Evolutionary conservation across 73 alveolate genomes (phyloP).

Genomic region (Paramecium primaurelia): DNA sequence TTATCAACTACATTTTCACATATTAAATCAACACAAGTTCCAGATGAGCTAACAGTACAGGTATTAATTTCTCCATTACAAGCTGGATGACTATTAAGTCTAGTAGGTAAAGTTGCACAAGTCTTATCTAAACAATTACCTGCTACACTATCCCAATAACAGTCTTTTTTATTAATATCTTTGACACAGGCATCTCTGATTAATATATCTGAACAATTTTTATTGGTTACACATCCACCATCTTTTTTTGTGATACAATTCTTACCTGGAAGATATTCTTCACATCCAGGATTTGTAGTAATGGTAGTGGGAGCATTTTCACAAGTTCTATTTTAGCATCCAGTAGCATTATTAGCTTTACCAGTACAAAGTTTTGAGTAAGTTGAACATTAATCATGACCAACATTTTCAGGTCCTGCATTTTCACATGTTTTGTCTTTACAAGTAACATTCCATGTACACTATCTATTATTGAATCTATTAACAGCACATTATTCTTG

Average conservation of each 20-base stretch:
- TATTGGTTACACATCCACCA: slow-evolving; percentile 4
- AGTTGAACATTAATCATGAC: not conserved
- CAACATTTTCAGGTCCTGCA: not conserved
- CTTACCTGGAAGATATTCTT: not conserved
- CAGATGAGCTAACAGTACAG: not conserved
- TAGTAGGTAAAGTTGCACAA: not conserved
- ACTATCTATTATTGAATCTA: not conserved
- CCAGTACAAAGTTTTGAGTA: not conserved
- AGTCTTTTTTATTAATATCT: not conserved
- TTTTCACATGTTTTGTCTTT: not conserved
- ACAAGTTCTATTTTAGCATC: not conserved
- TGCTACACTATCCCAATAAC: not conserved
- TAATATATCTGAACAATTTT: not conserved
- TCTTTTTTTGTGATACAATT: not conserved
- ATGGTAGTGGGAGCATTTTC: not conserved
- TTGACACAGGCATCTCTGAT: not conserved
- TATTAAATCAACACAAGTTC: not conserved
- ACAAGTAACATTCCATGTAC: slow-evolving; percentile 30
- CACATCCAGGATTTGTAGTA: not conserved
- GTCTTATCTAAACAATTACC: not conserved
- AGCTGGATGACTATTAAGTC: not conserved
- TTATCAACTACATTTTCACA: not conserved
- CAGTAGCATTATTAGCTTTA: not conserved
- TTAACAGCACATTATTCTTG: not conserved
- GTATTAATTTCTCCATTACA: not conserved